A percentile compares a stretch with the other conserved stretches of the same genome.
Conservation (phyloP, 1,284 basidiomycete genomes). For the Fomitopsis schrenkii region DNA sequence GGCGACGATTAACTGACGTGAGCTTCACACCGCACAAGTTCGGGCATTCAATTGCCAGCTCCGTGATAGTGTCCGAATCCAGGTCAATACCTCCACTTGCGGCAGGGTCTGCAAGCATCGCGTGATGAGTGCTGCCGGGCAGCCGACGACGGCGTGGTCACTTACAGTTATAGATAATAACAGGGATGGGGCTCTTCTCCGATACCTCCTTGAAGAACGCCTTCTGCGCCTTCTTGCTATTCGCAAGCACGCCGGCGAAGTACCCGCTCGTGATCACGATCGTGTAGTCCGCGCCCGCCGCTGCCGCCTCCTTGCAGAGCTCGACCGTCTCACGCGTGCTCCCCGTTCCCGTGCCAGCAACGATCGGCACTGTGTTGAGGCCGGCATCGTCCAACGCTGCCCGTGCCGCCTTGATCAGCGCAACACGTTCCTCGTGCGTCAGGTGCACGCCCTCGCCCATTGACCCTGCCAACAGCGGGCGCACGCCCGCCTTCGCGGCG, state of each 20-base stretch:
- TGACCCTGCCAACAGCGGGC: slow-evolving; percentile 76
- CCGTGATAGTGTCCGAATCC: slow-evolving; percentile 80
- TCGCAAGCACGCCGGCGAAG: slow-evolving; percentile 69
- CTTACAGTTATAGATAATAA: slow-evolving; percentile 34
- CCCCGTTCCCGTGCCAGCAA: slow-evolving; percentile 79
- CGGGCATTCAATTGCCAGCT: slow-evolving; percentile 69
- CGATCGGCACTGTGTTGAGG: slow-evolving; percentile 57
- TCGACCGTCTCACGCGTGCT: slow-evolving; percentile 79
- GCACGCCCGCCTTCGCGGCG: slow-evolving; percentile 68
- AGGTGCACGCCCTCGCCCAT: slow-evolving; percentile 83
- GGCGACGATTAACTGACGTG: slow-evolving; percentile 49
- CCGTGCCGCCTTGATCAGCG: slow-evolving; percentile 66
- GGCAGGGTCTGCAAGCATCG: slow-evolving; percentile 56
- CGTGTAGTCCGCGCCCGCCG: slow-evolving; percentile 77
- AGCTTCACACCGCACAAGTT: slow-evolving; percentile 85
- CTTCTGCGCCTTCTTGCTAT: slow-evolving; percentile 66
- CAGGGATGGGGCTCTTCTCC: slow-evolving; percentile 75
- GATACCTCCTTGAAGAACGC: slow-evolving; percentile 74
- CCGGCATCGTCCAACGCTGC: slow-evolving; percentile 67
- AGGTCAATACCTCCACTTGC: slow-evolving; percentile 83
- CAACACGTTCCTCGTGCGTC: slow-evolving; percentile 64
- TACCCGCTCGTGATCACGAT: slow-evolving; percentile 86
- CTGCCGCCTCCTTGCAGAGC: slow-evolving; percentile 68
- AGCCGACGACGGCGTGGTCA: slow-evolving; percentile 1
- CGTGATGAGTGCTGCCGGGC: background rate